These are phyloP conservation scores for Collybiopsis confluens DNA, from an alignment of 768 basidiomycete species.

Conservation along the genomic window DNA sequence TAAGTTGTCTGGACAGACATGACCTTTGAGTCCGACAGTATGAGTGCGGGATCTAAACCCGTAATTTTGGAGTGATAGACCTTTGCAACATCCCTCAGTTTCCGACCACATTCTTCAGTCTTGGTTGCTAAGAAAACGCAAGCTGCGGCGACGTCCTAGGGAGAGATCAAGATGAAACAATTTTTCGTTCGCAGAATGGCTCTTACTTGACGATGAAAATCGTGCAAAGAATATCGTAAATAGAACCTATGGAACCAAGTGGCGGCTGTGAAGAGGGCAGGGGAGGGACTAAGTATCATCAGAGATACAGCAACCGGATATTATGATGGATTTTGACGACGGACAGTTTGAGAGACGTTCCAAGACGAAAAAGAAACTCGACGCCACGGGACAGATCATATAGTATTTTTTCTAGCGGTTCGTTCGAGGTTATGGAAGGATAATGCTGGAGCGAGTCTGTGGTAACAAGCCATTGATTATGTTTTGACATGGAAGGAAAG, in stretches of 20 bases:
- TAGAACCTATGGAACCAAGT: constrained; percentile 92
- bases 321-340: constrained; percentile 25
- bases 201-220: constrained; percentile 73
- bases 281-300: constrained; percentile 52
- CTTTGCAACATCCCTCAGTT: constrained; percentile 79
- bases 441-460: constrained; percentile 52
- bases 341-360: constrained; percentile 72
- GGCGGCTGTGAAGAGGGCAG: constrained; percentile 82
- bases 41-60: constrained; percentile 48
- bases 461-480: constrained; percentile 68
- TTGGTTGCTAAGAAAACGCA: constrained; percentile 91
- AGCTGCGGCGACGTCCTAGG: constrained; percentile 77
- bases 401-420: constrained; percentile 64
- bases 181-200: constrained; percentile 7
- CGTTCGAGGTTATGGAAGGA: constrained; percentile 41
- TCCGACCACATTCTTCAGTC: constrained; percentile 85
- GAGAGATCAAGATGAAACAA: constrained; percentile 7
- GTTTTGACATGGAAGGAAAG: not conserved
- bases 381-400: constrained; percentile 79
- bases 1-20: constrained; percentile 12
- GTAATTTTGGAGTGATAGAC: constrained; percentile 68
- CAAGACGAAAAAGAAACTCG: constrained; percentile 82
- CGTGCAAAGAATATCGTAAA: constrained; percentile 81
- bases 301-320: constrained; percentile 11
- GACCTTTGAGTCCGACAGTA: constrained; percentile 66